A percentile compares a stretch with the other conserved stretches of the same genome.
These are phyloP conservation scores for Neohortaea acidophila DNA, from an alignment of 495 filamentous ascomycete genomes.

Conservation along the genomic window DNA sequence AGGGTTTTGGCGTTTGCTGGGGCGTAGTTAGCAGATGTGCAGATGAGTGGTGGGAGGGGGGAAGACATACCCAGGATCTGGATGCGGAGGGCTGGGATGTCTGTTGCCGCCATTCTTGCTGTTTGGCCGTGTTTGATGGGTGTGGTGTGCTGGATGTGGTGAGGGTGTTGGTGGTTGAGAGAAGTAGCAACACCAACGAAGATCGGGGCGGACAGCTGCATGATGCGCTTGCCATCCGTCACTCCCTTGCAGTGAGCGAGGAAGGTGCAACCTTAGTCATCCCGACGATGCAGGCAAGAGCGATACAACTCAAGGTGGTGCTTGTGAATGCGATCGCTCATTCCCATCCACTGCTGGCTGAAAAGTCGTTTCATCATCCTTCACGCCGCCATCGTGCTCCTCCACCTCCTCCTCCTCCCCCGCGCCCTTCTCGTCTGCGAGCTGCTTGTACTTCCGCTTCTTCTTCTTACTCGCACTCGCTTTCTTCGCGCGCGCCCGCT, in stretches of 20 bases:
- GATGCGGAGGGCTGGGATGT: slow-evolving; percentile 1
- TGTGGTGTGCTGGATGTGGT: not conserved
- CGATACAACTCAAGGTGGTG: not conserved
- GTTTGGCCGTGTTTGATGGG: not conserved
- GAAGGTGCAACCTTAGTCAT: too few species aligned
- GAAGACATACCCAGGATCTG: slow-evolving; percentile 6
- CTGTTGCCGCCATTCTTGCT: not conserved
- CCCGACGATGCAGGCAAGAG: not conserved
- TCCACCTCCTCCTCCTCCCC: slow-evolving; percentile 28
- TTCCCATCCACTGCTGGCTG: not conserved
- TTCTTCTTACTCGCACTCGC: slow-evolving; percentile 50
- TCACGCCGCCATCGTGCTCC: slow-evolving; percentile 10
- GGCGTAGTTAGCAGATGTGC: not conserved
- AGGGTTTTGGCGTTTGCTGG: slow-evolving; percentile 8
- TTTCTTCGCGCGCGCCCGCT: slow-evolving; percentile 44
- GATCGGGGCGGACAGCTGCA: not conserved
- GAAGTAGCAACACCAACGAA: not conserved
- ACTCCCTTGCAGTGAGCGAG: too few species aligned
- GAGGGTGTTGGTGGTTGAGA: not conserved
- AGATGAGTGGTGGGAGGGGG: not conserved
- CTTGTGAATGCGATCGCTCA: not conserved
- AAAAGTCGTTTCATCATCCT: not conserved
- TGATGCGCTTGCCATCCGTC: too few species aligned
- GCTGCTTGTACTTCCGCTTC: slow-evolving; percentile 46
- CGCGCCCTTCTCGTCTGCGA: slow-evolving; percentile 30